phyloP scores from a whole-genome alignment of 257 asterid species.

The Nicotiana paniculata region DNA sequence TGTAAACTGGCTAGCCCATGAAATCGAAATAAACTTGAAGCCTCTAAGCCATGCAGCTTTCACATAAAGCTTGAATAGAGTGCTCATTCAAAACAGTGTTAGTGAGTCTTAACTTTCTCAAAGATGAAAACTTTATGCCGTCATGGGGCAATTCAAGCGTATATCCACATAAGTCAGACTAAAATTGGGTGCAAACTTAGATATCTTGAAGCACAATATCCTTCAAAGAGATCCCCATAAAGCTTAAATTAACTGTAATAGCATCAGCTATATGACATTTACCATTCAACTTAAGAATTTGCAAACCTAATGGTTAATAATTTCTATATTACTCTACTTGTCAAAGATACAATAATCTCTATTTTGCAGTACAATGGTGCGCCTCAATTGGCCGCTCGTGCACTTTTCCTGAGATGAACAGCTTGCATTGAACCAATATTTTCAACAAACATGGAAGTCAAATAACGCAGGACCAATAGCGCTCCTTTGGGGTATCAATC shows the following conservation, averaged over 20 bases:
- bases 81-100: no score
- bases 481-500: not conserved
- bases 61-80: no score
- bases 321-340: not conserved
- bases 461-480: not conserved
- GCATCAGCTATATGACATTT: not conserved
- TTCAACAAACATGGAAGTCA: not conserved
- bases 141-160: no score
- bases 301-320: not conserved
- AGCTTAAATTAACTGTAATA: not conserved
- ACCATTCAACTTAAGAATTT: not conserved
- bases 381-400: not conserved
- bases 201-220: not conserved
- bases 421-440: not conserved
- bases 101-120: no score
- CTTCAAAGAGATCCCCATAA: not conserved
- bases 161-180: no score
- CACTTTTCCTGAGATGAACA: not conserved
- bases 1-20: no score
- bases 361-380: not conserved
- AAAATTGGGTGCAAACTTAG: no score
- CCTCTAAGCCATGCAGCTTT: no score
- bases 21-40: no score
- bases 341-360: not conserved
- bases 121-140: no score